These are phyloP conservation scores for Aureobasidium lini DNA, from an alignment of 2,329 filamentous ascomycete genomes.

Conservation along the genomic window DNA sequence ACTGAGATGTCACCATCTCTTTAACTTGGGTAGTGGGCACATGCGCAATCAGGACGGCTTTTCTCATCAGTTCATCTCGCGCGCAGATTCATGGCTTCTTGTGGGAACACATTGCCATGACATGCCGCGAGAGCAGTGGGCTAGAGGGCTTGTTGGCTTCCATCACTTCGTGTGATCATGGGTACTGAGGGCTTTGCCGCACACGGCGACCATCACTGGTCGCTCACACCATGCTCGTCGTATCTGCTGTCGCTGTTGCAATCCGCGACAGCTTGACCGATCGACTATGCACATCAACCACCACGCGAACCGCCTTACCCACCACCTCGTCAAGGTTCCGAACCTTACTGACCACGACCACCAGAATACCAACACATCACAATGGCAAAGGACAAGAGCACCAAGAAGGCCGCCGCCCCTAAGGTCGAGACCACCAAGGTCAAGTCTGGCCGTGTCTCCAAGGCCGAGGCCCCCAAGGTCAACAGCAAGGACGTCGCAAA, in stretches of 20 bases:
- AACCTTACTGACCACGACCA: constrained; percentile 3
- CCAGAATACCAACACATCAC: constrained; percentile 11
- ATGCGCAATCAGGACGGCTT: constrained; percentile 16
- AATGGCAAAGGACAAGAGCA: constrained; percentile 39
- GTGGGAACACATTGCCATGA: constrained; percentile 45
- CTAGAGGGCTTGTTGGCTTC: constrained; percentile 35
- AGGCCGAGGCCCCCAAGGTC: constrained; percentile 57
- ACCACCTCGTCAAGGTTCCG: background rate
- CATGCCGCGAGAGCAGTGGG: constrained; percentile 38
- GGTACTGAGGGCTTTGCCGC: constrained; percentile 26
- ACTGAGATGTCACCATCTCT: constrained; percentile 13
- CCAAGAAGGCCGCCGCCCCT: constrained; percentile 22
- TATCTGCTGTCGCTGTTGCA: constrained; percentile 14
- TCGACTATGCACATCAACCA: constrained; percentile 2
- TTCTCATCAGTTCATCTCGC: constrained; percentile 26
- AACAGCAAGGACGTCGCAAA: constrained; percentile 64
- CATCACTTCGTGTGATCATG: constrained; percentile 19
- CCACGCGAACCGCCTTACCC: constrained; percentile 6
- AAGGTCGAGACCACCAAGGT: constrained; percentile 33
- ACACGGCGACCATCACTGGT: constrained; percentile 5
- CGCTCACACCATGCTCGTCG: background rate
- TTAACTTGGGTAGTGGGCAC: constrained; percentile 15
- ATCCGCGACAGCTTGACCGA: constrained; percentile 9
- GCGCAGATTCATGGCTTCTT: constrained; percentile 36
- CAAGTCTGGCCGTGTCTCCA: constrained; percentile 61